Evolutionary conservation across 2,329 filamentous ascomycete genomes (phyloP), one percentile per base, ranked within the genome.

Genomic region (Aspergillus ochraceus): DNA sequence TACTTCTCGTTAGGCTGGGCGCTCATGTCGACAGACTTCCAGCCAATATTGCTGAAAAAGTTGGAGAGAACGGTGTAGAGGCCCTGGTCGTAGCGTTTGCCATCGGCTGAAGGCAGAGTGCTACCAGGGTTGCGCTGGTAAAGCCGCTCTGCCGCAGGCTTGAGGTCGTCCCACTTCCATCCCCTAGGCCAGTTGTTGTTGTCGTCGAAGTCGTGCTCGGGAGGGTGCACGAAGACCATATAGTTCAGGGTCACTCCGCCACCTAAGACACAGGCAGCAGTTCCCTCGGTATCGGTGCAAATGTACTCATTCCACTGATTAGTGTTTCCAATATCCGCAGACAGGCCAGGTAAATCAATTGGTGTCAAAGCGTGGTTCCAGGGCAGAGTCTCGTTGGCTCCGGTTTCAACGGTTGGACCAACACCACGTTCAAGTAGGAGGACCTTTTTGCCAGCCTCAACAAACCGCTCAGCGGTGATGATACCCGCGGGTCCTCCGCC

Each of bases 81-180:
- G 60, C 88, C 80, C 60, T 88, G 85, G n/a, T 86, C 80, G 74
- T 91, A 91, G 26, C 84, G 80, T 70, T 86, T 80, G 51, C 86
- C 86, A 68, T 92, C 88, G 66, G 79, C 77, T 0, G 88, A 91
- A 0, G 90, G 88, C 49, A 79, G 77, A 50, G 84, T 84, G 0
- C 88, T 91, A 32, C 88, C 89, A 0, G 88, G 88, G 62, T 91
- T 91, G n/a, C 88, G 83, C 39, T 80, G 77, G 71, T 91, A 92
- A 6, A 88, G 85, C 47, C 85, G 83, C 29, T 83, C 75, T 6
- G 87, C 84, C 1, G 89, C 84, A 24, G 77, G 71, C 60, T 77
- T 76, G 70, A 91, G 83, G 65, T 91, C 88, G 6, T 76, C 71
- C 19, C 85, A 81, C 73, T 89, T 87, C 90, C 90, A 92, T 30